Percentiles rank a stretch among this genome's conserved stretches.
These are phyloP conservation scores for Xerocomellus chrysenteron DNA, from an alignment of 768 basidiomycete species.

Conservation along the genomic window DNA sequence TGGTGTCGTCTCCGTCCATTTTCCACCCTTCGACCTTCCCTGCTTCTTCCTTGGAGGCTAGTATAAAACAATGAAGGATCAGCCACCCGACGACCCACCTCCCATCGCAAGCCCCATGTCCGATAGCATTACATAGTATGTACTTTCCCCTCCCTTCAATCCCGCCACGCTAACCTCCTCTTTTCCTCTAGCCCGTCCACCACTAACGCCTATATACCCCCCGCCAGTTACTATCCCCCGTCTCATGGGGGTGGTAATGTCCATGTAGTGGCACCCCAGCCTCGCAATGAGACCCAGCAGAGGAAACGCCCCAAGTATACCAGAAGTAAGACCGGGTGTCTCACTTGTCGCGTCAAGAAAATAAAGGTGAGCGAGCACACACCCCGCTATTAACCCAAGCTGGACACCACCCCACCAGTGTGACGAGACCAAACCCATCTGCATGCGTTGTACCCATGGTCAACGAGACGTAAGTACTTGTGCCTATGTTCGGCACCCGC, in stretches of 20 bases:
- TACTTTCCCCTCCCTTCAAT: slow-evolving; percentile 18
- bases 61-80: slow-evolving; percentile 55
- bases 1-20: slow-evolving; percentile 40
- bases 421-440: slow-evolving; percentile 87
- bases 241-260: slow-evolving; percentile 35
- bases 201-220: slow-evolving; percentile 41
- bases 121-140: slow-evolving; percentile 57
- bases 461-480: slow-evolving; percentile 66
- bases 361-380: slow-evolving; percentile 66
- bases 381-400: neutral
- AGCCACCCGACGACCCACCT: slow-evolving; percentile 36
- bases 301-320: slow-evolving; percentile 92
- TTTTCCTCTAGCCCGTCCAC: slow-evolving; percentile 33
- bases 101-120: slow-evolving; percentile 46
- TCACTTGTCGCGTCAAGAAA: slow-evolving; percentile 92
- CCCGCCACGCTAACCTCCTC: slow-evolving; percentile 19
- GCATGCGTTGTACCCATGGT: slow-evolving; percentile 83
- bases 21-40: slow-evolving; percentile 37
- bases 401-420: slow-evolving; percentile 49
- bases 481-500: slow-evolving; percentile 8
- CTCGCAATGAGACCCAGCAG: slow-evolving; percentile 50
- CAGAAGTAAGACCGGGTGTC: slow-evolving; percentile 90
- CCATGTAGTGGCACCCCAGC: slow-evolving; percentile 49
- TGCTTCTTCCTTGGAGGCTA: slow-evolving; percentile 28
- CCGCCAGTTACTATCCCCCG: slow-evolving; percentile 40